Evolutionary conservation across 345 rosid genomes (phyloP).

Genomic region (Boechera retrofracta): DNA sequence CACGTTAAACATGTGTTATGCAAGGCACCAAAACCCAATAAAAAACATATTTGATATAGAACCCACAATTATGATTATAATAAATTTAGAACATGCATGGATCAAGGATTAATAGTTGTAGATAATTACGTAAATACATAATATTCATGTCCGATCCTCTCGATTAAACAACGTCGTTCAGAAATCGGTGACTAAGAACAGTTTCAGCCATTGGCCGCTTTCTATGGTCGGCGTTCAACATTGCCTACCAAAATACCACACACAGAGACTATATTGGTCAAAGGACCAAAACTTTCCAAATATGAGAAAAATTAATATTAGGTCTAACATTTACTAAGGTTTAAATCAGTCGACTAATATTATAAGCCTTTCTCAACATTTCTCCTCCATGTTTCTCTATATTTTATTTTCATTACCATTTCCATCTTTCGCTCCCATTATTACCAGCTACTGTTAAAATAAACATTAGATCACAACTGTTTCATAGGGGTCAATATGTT

Average conservation of each 20-base stretch:
- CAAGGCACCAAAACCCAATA: too few species aligned
- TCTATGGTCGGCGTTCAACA: constrained; percentile 76
- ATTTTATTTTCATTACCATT: too few species aligned
- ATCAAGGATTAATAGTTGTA: constrained; percentile 6
- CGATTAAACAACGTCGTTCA: constrained; percentile 51
- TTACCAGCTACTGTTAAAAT: too few species aligned
- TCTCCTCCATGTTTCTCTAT: not conserved
- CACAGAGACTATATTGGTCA: not conserved
- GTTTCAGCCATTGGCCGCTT: constrained; percentile 87
- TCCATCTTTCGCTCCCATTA: too few species aligned
- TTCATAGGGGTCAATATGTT: too few species aligned
- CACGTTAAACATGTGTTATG: too few species aligned
- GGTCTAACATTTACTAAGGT: too few species aligned
- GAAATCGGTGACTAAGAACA: constrained; percentile 71
- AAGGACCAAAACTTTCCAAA: constrained; percentile 12
- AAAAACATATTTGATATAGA: not conserved
- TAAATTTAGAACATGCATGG: not conserved
- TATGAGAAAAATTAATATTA: not conserved
- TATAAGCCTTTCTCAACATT: not conserved
- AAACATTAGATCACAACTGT: too few species aligned
- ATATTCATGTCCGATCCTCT: constrained; percentile 11
- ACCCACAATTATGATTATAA: not conserved
- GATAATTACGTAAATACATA: constrained; percentile 18
- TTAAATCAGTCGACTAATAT: not conserved
- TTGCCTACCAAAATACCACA: constrained; percentile 58